Conservation (phyloP, 2,329 filamentous ascomycete species). For the Calonectria multiphialidica region DNA sequence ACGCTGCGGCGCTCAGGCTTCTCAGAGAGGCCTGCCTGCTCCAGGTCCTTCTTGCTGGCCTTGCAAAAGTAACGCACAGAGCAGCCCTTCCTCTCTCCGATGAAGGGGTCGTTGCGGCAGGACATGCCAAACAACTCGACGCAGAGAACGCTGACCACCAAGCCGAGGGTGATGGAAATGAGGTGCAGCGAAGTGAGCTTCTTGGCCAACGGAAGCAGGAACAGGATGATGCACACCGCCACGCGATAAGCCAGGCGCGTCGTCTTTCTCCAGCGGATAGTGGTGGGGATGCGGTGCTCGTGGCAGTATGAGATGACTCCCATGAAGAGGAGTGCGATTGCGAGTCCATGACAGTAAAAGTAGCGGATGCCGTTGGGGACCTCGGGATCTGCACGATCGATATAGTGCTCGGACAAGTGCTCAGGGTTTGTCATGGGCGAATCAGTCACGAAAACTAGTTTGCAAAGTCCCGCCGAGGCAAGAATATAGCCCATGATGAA, state of each 20-base stretch:
- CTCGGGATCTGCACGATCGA: slow-evolving; percentile 60
- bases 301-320: slow-evolving; percentile 66
- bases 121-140: slow-evolving; percentile 64
- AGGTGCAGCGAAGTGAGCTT: slow-evolving; percentile 59
- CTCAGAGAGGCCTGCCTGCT: slow-evolving; percentile 38
- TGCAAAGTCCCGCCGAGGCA: slow-evolving; percentile 67
- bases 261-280: slow-evolving; percentile 62
- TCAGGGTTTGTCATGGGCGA: slow-evolving; percentile 59
- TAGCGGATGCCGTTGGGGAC: slow-evolving; percentile 67
- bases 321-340: slow-evolving; percentile 66
- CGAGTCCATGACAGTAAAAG: slow-evolving; percentile 75
- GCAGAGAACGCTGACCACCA: slow-evolving; percentile 59
- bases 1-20: slow-evolving; percentile 35
- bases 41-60: slow-evolving; percentile 54
- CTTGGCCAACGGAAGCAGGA: slow-evolving; percentile 66
- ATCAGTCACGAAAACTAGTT: slow-evolving; percentile 71
- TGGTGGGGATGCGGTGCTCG: slow-evolving; percentile 64
- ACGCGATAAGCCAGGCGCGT: slow-evolving; percentile 65
- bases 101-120: slow-evolving; percentile 58
- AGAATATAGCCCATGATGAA: slow-evolving; percentile 75
- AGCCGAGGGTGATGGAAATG: slow-evolving; percentile 57
- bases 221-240: slow-evolving; percentile 62
- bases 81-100: slow-evolving; percentile 49
- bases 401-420: slow-evolving; percentile 64
- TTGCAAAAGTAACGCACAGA: slow-evolving; percentile 56